phyloP scores from a whole-genome alignment of 306 rosid genomes.

The Lathyrus sativus region DNA sequence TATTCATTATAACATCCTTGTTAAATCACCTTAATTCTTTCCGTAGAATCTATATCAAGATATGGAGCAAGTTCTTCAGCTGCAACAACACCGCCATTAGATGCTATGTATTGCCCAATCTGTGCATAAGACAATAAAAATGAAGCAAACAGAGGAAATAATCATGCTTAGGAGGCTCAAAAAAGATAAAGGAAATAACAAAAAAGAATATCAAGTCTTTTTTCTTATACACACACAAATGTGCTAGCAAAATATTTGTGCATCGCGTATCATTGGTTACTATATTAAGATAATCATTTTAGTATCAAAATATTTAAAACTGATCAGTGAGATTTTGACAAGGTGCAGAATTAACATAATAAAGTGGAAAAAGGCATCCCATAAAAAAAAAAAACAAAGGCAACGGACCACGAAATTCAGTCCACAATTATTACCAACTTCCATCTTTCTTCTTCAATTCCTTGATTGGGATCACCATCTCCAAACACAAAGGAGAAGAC shows the following conservation, averaged over 20 bases:
- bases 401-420: slow-evolving; percentile 91
- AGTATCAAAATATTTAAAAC: too few relatives aligned
- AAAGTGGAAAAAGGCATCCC: slow-evolving; percentile 11
- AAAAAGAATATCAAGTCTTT: not conserved
- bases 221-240: too few relatives aligned
- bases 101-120: slow-evolving; percentile 93
- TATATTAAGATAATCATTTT: too few relatives aligned
- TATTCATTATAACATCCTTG: slow-evolving; percentile 10
- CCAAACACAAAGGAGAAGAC: slow-evolving; percentile 97
- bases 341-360: not conserved
- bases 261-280: too few relatives aligned
- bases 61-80: slow-evolving; percentile 98
- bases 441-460: slow-evolving; percentile 99
- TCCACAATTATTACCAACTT: slow-evolving; percentile 98
- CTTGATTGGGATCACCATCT: slow-evolving; percentile 99
- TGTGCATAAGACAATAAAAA: slow-evolving; percentile 45
- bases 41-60: slow-evolving; percentile 67
- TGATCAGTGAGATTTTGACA: slow-evolving; percentile 4
- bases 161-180: slow-evolving; percentile 28
- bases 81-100: slow-evolving; percentile 93
- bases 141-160: slow-evolving; percentile 27
- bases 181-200: slow-evolving; percentile 23
- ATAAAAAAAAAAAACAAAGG: slow-evolving; percentile 36
- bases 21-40: slow-evolving; percentile 54
- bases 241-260: too few relatives aligned